Evolutionary conservation across 225 moss, liverwort and hornwort species (phyloP), one percentile per base, ranked within the genome.

Genomic region (Pseudoscleropodium purum): DNA sequence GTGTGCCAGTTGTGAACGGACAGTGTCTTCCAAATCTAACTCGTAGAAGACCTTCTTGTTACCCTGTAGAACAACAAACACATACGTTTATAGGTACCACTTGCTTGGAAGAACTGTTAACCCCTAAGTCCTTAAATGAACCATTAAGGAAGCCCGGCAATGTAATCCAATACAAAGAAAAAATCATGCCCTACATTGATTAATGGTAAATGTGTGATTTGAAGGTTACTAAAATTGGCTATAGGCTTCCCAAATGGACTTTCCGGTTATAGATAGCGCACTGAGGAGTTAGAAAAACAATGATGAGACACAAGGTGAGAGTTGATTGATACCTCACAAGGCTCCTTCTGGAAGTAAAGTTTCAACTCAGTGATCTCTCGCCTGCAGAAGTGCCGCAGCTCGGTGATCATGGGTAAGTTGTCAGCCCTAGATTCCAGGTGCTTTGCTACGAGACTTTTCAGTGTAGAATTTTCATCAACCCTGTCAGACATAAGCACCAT

Each of bases 401-500:
- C 93, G 80, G 94, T 92, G 80, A 95, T 92, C 60, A 90, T 88
- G 52, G 91, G 91, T 75, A 90, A 87, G 76, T 94, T 94, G 74
- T 92, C 94, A 54, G 89, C 54, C 81, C 91, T 92, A 43, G 85
- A 52, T 74, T 93, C 87, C 31, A 98, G 85, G 60, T 94, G 97
- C 88, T 97, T 95, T 20, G 90, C 93, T 70, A 98, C 74, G 17
- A 95, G 87, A 70, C 82, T 92, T 49, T 91, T 92, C 84, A 97
- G 83, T 24, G 90, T 94, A 66, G 91, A 82, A 84, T 98, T 96
- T 75, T 98, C 98, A 92, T 98, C 97, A 77, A 92, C 98, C 73
- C 98, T 98, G 95, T 56, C 87, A 86, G 33, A 69, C 15, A 84
- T 51, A 51, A 82, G 51, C 85, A 85, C 43, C 34, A 34, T 31